Base-by-base conservation (phyloP, 352 stramenopile genomes). In the Phytophthora sojae region DNA sequence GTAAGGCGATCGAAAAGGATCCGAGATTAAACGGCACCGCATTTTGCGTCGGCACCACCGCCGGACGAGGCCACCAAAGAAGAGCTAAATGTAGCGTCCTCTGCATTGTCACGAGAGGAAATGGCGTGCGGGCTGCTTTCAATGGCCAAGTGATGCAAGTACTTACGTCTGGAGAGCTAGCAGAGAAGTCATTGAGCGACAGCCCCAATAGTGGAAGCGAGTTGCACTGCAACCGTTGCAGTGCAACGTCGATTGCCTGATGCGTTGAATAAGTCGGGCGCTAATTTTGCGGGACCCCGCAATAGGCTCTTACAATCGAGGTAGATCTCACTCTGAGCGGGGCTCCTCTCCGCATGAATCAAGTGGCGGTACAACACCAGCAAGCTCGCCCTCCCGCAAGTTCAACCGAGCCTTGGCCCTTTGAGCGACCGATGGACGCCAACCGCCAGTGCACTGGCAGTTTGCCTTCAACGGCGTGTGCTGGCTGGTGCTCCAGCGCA, bases 361-460 rank as follows among this genome's bases (percentile, higher is more conserved):
- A 71, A 71, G 64, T 71, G 64, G 4, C 9, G 25, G 64, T 67
- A 57, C 64, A 71, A 71, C 64, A 67, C 57, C 42, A 71, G 26
- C 57, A 67, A 66, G 21, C 35, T 61, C 55, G 55, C 21, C 32
- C 45, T 19, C 14, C 25, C 12, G 53, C 26, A 60, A 64, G 25
- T 67, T 71, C 64, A 71, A 71, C 50, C 37, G 23, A 37, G 47
- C 49, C 5, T 29, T 42, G 37, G 26, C 49, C n/a, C 14, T 7
- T 26, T 12, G 35, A 4, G 4, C 35, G 14, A 42, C 0, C 35
- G 14, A 15, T 4, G 7, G 32, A 39, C 32, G 9, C 2, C 32
- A 15, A 15, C 35, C 9, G 35, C 35, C 15, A 42, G 15, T 42
- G 12, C 14, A 42, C 35, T 11, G 35, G 35, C 3, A 42, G 4